Conservation (phyloP, 495 filamentous ascomycete species). For the Trichoderma orchidacearum region DNA sequence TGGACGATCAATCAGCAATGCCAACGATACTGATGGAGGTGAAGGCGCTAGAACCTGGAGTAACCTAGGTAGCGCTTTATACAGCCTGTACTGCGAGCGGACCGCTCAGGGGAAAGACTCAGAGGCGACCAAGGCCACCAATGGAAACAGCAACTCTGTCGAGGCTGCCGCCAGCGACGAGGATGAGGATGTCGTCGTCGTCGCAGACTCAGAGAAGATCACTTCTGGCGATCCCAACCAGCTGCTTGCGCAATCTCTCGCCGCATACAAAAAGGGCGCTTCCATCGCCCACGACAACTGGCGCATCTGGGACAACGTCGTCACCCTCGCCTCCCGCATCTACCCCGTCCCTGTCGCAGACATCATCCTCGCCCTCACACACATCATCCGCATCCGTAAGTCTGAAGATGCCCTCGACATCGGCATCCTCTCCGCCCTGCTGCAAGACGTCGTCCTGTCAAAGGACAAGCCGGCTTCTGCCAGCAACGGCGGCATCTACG, state of each 20-base stretch:
- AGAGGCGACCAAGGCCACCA: neutral
- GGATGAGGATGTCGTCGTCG: constrained; percentile 12
- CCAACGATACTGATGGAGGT: constrained; percentile 53
- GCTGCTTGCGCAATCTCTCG: constrained; percentile 58
- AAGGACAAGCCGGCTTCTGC: constrained; percentile 16
- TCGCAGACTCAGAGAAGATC: constrained; percentile 1
- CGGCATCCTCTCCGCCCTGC: constrained; percentile 53
- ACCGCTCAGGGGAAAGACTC: constrained; percentile 20
- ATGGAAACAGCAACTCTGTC: constrained; percentile 16
- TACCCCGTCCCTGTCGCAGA: constrained; percentile 62
- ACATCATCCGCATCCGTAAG: constrained; percentile 61
- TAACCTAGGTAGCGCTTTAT: constrained; percentile 76
- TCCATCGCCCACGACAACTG: constrained; percentile 66
- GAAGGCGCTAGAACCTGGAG: constrained; percentile 88
- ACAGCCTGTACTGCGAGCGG: constrained; percentile 26
- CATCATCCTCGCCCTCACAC: constrained; percentile 54
- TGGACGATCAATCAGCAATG: constrained; percentile 46
- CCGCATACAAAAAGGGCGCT: constrained; percentile 74
- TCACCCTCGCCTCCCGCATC: constrained; percentile 69
- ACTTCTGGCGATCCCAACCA: constrained; percentile 33
- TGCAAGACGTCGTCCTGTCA: constrained; percentile 49
- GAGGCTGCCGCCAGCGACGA: constrained; percentile 5
- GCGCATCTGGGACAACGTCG: constrained; percentile 91
- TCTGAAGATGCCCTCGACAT: constrained; percentile 66
- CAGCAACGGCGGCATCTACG: constrained; percentile 20